A percentile compares a stretch with the other conserved stretches of the same genome.
These are phyloP conservation scores for Ophiostoma sp. DNA, from an alignment of 2,329 filamentous ascomycete genomes.

Conservation along the genomic window DNA sequence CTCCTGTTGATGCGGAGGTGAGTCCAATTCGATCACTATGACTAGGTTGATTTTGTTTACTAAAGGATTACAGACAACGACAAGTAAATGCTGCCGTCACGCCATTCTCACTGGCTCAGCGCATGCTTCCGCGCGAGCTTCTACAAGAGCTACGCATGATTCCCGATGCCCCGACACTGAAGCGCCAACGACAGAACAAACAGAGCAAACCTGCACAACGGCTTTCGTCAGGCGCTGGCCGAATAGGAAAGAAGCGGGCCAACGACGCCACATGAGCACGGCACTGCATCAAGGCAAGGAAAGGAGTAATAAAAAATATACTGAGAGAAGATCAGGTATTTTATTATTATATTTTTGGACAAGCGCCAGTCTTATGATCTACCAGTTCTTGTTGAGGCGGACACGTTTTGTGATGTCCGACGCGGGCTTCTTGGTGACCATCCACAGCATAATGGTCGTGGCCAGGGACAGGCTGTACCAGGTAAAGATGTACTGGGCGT, in stretches of 20 bases:
- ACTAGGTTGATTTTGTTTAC: not conserved
- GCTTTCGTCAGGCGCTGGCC: not conserved
- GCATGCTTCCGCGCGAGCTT: conserved; percentile 77
- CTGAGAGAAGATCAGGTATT: conserved; percentile 29
- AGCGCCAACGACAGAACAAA: conserved; percentile 39
- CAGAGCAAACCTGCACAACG: not conserved
- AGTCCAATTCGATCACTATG: conserved; percentile 35
- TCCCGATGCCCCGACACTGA: conserved; percentile 53
- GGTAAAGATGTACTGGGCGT: conserved; percentile 97
- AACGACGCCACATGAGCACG: conserved; percentile 40
- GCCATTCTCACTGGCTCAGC: conserved; percentile 81
- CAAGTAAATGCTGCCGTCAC: conserved; percentile 71
- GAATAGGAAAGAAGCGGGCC: not conserved
- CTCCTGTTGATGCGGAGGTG: conserved; percentile 81
- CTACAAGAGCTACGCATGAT: conserved; percentile 79
- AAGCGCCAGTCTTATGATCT: conserved; percentile 35
- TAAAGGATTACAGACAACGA: conserved; percentile 58
- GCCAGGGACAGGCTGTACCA: conserved; percentile 88
- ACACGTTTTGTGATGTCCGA: conserved; percentile 71
- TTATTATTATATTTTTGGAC: not conserved
- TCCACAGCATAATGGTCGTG: conserved; percentile 93
- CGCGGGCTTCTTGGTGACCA: conserved; percentile 86
- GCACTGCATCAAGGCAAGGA: no score
- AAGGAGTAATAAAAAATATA: conserved; percentile 22
- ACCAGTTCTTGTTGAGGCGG: conserved; percentile 75